A percentile compares a stretch with the other conserved stretches of the same genome.
Conservation (phyloP, 2,329 filamentous ascomycete genomes). For the Aspergillus sp. region DNA sequence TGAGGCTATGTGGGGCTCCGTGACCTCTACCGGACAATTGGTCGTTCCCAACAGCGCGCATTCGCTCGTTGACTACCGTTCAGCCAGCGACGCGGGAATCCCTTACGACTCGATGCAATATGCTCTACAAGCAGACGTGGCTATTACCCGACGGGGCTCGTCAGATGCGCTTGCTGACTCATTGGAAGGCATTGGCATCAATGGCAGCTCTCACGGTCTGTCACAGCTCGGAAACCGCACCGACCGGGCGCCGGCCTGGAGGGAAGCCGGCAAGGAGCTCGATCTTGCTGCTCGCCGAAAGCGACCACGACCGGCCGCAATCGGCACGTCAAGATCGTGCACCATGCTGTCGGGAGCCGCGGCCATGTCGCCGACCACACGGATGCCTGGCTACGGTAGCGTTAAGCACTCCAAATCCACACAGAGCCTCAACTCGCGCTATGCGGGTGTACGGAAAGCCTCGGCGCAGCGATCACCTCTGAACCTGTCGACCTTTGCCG, state of each 20-base stretch:
- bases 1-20: conserved; percentile 14
- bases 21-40: conserved; percentile 30
- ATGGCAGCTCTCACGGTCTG: conserved; percentile 29
- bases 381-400: conserved; percentile 37
- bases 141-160: conserved; percentile 36
- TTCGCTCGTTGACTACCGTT: conserved; percentile 24
- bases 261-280: conserved; percentile 45
- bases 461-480: conserved; percentile 54
- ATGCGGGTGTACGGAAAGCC: conserved; percentile 52
- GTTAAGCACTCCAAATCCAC: conserved; percentile 53
- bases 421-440: conserved; percentile 49
- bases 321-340: conserved; percentile 47
- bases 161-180: conserved; percentile 41
- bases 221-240: conserved; percentile 33
- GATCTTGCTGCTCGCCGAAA: conserved; percentile 53
- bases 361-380: conserved; percentile 48
- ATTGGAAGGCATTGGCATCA: conserved; percentile 43
- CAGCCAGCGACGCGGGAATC: conserved; percentile 30
- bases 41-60: conserved; percentile 26
- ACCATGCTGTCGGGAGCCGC: conserved; percentile 44
- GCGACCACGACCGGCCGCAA: conserved; percentile 51
- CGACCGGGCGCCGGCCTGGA: conserved; percentile 35
- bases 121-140: conserved; percentile 37
- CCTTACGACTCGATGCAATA: conserved; percentile 40
- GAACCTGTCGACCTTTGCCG: conserved; percentile 50